Base-by-base conservation (phyloP, 164 flowering plant genomes). In the Malania oleifera region DNA sequence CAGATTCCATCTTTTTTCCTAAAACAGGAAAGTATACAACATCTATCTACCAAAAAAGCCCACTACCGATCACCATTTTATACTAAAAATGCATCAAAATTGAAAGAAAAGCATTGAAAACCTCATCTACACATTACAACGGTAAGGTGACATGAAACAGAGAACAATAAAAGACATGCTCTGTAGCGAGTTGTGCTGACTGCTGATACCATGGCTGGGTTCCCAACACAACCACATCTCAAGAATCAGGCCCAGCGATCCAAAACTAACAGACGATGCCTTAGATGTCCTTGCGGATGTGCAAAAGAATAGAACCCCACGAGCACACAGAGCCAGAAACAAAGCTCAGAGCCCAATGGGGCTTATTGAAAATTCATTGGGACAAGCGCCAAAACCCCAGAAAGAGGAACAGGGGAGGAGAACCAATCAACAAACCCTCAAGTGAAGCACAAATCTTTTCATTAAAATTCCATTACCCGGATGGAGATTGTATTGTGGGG, bases 1-100 rank as follows among this genome's bases (percentile, higher is more conserved):
- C 73, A 72, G 77, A 72, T 64, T 72, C 80, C 76, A 79, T 69
- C 54, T 52, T 31, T 17, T 13, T 43, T 52, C 52, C 58, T 65
- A 67, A 26, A 19, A 38, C 26, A 60, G 54, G 37, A 57, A 63
- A 55, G 28, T 24, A 57, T 26, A 54, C 41, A 67, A 54, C 68
- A 50, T 41, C 54, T 52, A 68, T 57, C 44, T 38, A 63, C 15
- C 26, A 56, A 54, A 29, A 15, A 60, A 45, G 28, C 52, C 55
- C 31, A 45, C 26, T 24, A 40, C 40, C 45, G 34, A 43, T 27
- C 39, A 31, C 39, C 28, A 41, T 31, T 18, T 52, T 24, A 4
- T 31, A n/a, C 7, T 29, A 34, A 27, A 60, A 34, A 49, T 27
- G 51, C 35, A 20, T 3, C 26, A 40, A 13, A 69, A 28, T 10